phyloP scores from a whole-genome alignment of 1,284 basidiomycete genomes.

The Ustilago shanxiensis region DNA sequence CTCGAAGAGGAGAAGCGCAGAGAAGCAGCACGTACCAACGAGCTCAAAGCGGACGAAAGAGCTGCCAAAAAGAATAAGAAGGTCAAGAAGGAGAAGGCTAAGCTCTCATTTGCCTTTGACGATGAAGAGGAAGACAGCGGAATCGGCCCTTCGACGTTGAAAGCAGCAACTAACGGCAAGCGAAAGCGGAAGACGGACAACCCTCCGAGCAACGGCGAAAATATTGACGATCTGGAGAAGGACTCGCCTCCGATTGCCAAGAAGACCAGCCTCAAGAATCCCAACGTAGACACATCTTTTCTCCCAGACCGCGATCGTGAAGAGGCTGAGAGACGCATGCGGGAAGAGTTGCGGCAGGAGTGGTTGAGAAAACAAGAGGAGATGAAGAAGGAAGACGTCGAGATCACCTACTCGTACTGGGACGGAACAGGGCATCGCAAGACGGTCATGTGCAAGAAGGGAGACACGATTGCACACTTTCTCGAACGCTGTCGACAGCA shows the following conservation, averaged over 20 bases:
- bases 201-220: conserved; percentile 14
- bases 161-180: conserved; percentile 52
- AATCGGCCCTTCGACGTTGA: conserved; percentile 10
- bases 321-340: conserved; percentile 85
- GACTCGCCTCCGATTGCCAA: conserved; percentile 72
- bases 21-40: conserved; percentile 78
- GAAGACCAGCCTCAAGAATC: conserved; percentile 84
- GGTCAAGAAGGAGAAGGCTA: conserved; percentile 89
- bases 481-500: conserved; percentile 92
- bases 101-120: conserved; percentile 81
- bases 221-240: conserved; percentile 4
- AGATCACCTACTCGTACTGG: conserved; percentile 96
- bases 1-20: conserved; percentile 92
- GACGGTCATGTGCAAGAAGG: conserved; percentile 95
- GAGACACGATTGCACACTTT: conserved; percentile 89
- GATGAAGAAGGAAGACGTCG: conserved; percentile 88
- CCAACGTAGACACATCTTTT: conserved; percentile 96
- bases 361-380: conserved; percentile 91
- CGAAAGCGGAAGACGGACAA: conserved; percentile 49
- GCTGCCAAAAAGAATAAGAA: conserved; percentile 76
- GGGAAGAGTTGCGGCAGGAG: conserved; percentile 88
- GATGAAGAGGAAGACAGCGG: conserved; percentile 58
- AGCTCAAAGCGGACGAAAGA: conserved; percentile 43
- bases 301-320: conserved; percentile 96
- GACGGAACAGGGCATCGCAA: conserved; percentile 97